These are phyloP conservation scores for Miscanthus lutarioriparius DNA, from an alignment of 176 grass and related monocot species.

Conservation along the genomic window DNA sequence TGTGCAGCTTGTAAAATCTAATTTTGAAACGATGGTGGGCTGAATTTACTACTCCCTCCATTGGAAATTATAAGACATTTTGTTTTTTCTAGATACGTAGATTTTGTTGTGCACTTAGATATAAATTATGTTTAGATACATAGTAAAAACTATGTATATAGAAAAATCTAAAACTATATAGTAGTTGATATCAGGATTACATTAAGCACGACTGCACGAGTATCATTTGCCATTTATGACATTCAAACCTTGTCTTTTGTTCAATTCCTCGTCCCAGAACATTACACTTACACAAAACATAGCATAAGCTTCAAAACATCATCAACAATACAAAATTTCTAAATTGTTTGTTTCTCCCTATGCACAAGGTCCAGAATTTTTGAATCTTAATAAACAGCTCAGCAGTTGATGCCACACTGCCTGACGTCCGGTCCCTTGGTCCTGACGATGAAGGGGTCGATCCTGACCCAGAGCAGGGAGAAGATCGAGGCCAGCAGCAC, in stretches of 20 bases:
- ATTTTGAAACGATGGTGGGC: neutral
- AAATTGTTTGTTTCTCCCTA: conserved; percentile 42
- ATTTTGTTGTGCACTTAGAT: no score
- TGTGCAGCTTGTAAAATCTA: neutral
- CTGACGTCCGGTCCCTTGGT: conserved; percentile 74
- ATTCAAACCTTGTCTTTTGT: conserved; percentile 37
- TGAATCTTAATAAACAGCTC: conserved; percentile 32
- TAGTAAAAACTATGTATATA: no score
- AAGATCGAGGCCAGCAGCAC: conserved; percentile 90
- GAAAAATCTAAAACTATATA: no score
- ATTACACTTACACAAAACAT: conserved; percentile 41
- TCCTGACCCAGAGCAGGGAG: conserved; percentile 97
- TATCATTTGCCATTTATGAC: neutral
- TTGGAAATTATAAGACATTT: no score
- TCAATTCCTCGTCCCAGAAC: conserved; percentile 44
- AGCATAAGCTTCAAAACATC: conserved; percentile 29
- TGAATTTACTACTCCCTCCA: neutral
- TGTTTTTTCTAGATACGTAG: no score
- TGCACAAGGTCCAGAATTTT: conserved; percentile 45
- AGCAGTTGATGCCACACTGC: conserved; percentile 97
- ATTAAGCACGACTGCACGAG: neutral
- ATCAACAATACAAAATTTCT: conserved; percentile 57
- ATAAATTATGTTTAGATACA: no score
- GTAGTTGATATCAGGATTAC: neutral
- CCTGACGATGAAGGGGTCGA: conserved; percentile 79